Evolutionary conservation across 768 basidiomycete species (phyloP), one percentile per base, ranked within the genome.

Genomic region (Auricularia sp.): DNA sequence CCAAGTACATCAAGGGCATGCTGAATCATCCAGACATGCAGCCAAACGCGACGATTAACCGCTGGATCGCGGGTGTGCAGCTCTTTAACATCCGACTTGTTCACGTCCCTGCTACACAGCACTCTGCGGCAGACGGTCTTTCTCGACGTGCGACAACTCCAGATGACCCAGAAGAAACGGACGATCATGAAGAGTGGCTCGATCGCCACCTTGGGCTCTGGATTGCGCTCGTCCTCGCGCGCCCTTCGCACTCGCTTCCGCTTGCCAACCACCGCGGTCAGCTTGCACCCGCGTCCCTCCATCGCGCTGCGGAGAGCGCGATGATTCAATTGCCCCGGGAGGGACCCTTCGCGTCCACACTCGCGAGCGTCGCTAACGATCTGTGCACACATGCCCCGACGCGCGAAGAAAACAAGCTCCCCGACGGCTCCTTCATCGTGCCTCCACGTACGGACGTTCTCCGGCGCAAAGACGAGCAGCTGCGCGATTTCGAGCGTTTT

Each of bases 91-190:
- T 63, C 29, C 24, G 54, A 5, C 51, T 54, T n/a, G 63, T 66
- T 6, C 77, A 78, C 64, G 70, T 72, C 7, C 68, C 72, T 2
- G 75, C 73, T 0, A 66, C 35, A 11, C 45, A 35, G 0, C 73
- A 75, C 64, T 69, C 70, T 3, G 74, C 35, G 4, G 33, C 74
- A 0, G 75, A 77, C 67, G 76, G 76, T 1, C 64, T 78, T 1
- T 78, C 76, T 0, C 34, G 73, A 0, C 10, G 6, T 0, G 65
- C 29, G 2, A 24, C 44, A 7, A 11, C 66, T 3, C 65, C 61
- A 29, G 62, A 61, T 13, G 39, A 45, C 18, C 51, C 51, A 29
- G 51, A n/a, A 18, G 51, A 54, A 29, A 18, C 16, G 5, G 51
- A 54, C 5, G 51, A 54, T 16, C 18, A 4, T 29, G 51, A 54